Percentiles rank a stretch among this genome's conserved stretches.
Evolutionary conservation across 441 rosid species (phyloP).

Genomic region (Pelargonium cotyledonis): DNA sequence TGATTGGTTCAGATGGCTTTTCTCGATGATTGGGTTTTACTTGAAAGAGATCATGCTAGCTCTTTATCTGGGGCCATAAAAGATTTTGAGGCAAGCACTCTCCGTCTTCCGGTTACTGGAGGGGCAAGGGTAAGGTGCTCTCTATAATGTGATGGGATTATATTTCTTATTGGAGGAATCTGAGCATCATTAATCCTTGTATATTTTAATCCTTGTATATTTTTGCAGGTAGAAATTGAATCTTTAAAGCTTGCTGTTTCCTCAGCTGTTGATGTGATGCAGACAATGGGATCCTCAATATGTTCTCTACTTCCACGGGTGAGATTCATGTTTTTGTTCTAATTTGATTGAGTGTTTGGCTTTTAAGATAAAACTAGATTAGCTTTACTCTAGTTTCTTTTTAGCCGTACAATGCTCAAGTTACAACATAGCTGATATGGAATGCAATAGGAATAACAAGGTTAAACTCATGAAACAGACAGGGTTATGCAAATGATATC

Average conservation of each 20-base stretch:
- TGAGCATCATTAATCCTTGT: conserved; percentile 20
- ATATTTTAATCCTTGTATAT: too few relatives aligned
- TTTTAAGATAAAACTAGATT: too few relatives aligned
- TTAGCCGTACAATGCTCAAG: too few relatives aligned
- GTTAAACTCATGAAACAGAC: too few relatives aligned
- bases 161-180: conserved; percentile 21
- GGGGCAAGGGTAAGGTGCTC: conserved; percentile 67
- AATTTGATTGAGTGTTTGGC: neutral
- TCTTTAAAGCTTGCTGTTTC: conserved; percentile 66
- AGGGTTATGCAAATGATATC: too few relatives aligned
- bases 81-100: conserved; percentile 86
- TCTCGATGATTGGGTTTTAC: conserved; percentile 78
- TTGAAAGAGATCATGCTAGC: conserved; percentile 68
- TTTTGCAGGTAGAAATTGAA: conserved; percentile 62
- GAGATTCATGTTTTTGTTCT: conserved; percentile 17
- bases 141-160: conserved; percentile 16
- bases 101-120: conserved; percentile 76
- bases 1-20: conserved; percentile 26
- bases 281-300: conserved; percentile 69
- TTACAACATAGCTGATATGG: too few relatives aligned
- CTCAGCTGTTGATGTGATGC: conserved; percentile 88
- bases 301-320: conserved; percentile 65
- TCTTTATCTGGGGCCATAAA: conserved; percentile 71
- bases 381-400: too few relatives aligned
- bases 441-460: too few relatives aligned